Evolutionary conservation across 2,329 filamentous ascomycete genomes (phyloP).

Genomic region (Epichloe hybrida): DNA sequence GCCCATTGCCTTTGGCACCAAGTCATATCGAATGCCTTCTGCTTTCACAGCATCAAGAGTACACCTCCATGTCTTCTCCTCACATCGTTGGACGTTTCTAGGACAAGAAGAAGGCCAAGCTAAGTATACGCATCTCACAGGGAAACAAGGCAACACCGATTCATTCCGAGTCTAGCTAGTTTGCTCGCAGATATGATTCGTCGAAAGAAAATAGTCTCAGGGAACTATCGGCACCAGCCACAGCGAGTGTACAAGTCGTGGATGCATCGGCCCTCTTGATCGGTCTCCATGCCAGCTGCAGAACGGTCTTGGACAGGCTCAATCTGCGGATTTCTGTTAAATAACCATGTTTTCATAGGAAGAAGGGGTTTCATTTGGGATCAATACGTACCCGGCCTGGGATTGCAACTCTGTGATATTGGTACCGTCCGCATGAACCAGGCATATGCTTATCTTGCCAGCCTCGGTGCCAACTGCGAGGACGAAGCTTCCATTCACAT

Average conservation of each 20-base stretch:
- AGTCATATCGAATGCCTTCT: too few relatives aligned
- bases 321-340: conserved; percentile 14
- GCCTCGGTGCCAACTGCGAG: conserved; percentile 46
- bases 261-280: conserved; percentile 14
- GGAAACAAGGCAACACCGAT: too few relatives aligned
- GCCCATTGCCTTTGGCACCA: too few relatives aligned
- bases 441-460: conserved; percentile 31
- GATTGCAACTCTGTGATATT: conserved; percentile 24
- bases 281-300: conserved; percentile 59
- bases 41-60: too few relatives aligned
- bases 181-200: conserved; percentile 11
- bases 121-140: too few relatives aligned
- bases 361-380: neutral
- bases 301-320: conserved; percentile 47
- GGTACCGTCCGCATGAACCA: conserved; percentile 26
- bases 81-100: too few relatives aligned
- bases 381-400: conserved; percentile 24
- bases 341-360: neutral
- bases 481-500: conserved; percentile 19
- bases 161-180: neutral
- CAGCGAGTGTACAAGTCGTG: conserved; percentile 28
- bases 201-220: conserved; percentile 40
- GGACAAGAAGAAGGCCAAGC: too few relatives aligned
- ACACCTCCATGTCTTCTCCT: too few relatives aligned
- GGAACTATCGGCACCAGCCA: conserved; percentile 49